Conservation (phyloP, 1,139 yeast genomes). For the Scheffersomyces illinoinensis region DNA sequence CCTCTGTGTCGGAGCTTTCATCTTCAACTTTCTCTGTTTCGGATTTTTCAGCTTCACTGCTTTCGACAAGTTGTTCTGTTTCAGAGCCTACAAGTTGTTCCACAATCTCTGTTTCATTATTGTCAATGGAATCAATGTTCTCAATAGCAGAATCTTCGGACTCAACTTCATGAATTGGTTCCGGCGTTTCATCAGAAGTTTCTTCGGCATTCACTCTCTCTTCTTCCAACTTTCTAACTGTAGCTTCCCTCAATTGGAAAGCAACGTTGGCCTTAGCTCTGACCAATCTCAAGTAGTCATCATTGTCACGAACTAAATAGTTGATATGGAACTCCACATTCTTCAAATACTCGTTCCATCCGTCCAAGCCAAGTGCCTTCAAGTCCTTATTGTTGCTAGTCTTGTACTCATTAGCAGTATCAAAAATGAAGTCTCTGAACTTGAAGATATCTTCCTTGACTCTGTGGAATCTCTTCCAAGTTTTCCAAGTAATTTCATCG, state of each 20-base stretch:
- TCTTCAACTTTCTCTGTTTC: neutral
- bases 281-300: slow-evolving; percentile 66
- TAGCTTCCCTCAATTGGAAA: slow-evolving; percentile 68
- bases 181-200: neutral
- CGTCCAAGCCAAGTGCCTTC: slow-evolving; percentile 38
- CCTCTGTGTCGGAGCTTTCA: neutral
- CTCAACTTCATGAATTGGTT: neutral
- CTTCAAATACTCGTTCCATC: slow-evolving; percentile 52
- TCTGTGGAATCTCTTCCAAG: slow-evolving; percentile 66
- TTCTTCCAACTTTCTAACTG: slow-evolving; percentile 10
- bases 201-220: neutral
- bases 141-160: neutral
- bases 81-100: neutral
- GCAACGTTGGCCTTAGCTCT: slow-evolving; percentile 83
- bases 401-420: slow-evolving; percentile 43
- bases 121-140: neutral
- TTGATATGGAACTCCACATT: slow-evolving; percentile 63
- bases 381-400: slow-evolving; percentile 13
- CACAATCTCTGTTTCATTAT: neutral
- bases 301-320: slow-evolving; percentile 65
- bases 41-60: neutral
- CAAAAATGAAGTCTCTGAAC: slow-evolving; percentile 57
- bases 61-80: slow-evolving; percentile 1
- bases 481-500: slow-evolving; percentile 52
- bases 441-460: slow-evolving; percentile 56